Evolutionary conservation across 192 early-diverging fungal genomes (phyloP).

Genomic region (Backusella circina): DNA sequence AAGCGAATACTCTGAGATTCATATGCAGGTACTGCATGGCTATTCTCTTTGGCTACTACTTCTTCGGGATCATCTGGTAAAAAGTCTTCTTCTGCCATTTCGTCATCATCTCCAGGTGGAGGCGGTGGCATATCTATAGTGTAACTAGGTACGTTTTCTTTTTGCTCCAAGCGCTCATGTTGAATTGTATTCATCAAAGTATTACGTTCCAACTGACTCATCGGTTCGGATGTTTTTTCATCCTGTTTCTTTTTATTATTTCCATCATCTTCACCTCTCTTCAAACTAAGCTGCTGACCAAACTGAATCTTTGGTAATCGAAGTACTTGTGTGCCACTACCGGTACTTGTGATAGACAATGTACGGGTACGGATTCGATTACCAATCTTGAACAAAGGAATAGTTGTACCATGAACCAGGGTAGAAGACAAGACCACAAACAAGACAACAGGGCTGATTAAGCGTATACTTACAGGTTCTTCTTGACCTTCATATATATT

Average conservation of each 20-base stretch:
- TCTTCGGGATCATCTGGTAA: constrained; percentile 21
- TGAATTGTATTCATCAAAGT: constrained; percentile 22
- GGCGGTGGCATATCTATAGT: constrained; percentile 10
- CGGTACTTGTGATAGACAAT: constrained; percentile 29
- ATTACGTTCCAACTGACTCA: constrained; percentile 17
- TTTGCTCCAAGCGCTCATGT: background rate
- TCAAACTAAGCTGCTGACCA: constrained; percentile 13
- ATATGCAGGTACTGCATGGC: background rate
- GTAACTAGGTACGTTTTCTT: background rate
- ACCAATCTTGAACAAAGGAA: constrained; percentile 72
- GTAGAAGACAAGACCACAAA: constrained; percentile 77
- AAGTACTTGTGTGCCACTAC: constrained; percentile 21
- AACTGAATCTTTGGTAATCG: constrained; percentile 32
- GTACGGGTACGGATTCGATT: constrained; percentile 39
- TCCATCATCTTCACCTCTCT: constrained; percentile 3
- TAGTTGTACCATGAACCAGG: constrained; percentile 80
- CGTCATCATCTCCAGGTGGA: background rate
- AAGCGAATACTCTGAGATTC: constrained; percentile 34
- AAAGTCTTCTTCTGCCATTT: constrained; percentile 28
- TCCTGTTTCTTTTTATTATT: background rate
- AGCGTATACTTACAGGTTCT: constrained; percentile 10
- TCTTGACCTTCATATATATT: constrained; percentile 10
- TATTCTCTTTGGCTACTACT: background rate
- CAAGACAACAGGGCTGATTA: constrained; percentile 57
- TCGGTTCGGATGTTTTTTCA: constrained; percentile 1